These are phyloP conservation scores for Aspergillus incahuasiensis DNA, from an alignment of 495 filamentous ascomycete species.

Conservation along the genomic window DNA sequence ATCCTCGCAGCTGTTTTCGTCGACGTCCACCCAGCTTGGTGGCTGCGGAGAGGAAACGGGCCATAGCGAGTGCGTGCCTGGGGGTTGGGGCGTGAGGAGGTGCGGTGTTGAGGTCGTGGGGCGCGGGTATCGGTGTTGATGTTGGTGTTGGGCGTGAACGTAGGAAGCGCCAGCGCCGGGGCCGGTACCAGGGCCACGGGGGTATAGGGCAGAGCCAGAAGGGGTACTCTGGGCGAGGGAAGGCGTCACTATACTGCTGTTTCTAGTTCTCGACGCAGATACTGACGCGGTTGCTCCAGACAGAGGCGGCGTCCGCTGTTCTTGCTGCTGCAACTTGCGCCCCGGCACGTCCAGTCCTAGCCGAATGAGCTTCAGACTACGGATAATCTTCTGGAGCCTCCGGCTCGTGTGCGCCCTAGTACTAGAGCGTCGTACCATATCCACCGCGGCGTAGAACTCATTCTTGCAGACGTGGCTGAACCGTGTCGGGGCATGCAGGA, in stretches of 20 bases:
- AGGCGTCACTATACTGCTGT: not conserved
- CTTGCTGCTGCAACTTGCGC: not conserved
- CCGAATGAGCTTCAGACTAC: conserved; percentile 34
- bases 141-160: not conserved
- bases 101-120: not conserved
- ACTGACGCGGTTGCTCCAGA: not conserved
- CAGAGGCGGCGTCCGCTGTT: not conserved
- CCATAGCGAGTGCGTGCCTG: conserved; percentile 21
- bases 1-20: conserved; percentile 32
- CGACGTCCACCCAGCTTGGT: conserved; percentile 10
- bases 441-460: conserved; percentile 78
- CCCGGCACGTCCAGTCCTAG: conserved; percentile 16
- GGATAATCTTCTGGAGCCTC: conserved; percentile 37
- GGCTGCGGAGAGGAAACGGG: conserved; percentile 15
- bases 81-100: not conserved
- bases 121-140: not conserved
- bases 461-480: conserved; percentile 64
- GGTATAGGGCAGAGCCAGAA: not conserved
- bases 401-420: conserved; percentile 34
- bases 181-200: not conserved
- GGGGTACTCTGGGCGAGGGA: not conserved
- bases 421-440: conserved; percentile 63
- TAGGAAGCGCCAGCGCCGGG: too few relatives aligned
- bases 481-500: conserved; percentile 67
- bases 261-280: not conserved